These are phyloP conservation scores for Agastache rugosa DNA, from an alignment of 257 asterid species.

Conservation along the genomic window DNA sequence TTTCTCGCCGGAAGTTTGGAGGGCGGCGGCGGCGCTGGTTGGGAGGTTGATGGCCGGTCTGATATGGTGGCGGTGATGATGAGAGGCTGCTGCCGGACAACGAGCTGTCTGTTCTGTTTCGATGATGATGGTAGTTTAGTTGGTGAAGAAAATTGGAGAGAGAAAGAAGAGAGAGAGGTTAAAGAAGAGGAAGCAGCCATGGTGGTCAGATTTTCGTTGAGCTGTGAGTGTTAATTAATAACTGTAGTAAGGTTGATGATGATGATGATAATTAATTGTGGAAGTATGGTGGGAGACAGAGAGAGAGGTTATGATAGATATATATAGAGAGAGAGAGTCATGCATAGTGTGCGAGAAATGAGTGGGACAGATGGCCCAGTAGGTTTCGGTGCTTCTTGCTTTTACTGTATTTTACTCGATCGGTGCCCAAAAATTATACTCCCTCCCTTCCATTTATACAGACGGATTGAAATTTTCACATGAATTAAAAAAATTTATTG, in stretches of 20 bases:
- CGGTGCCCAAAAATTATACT: no score
- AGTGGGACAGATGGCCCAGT: slow-evolving; percentile 10
- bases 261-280: not conserved
- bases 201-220: not conserved
- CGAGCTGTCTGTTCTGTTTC: not conserved
- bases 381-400: not conserved
- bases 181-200: slow-evolving; percentile 33
- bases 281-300: not conserved
- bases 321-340: not conserved
- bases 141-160: slow-evolving; percentile 34
- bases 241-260: not conserved
- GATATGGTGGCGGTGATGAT: slow-evolving; percentile 52
- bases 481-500: no score
- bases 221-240: not conserved
- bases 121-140: slow-evolving; percentile 30
- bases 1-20: slow-evolving; percentile 43
- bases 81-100: slow-evolving; percentile 9
- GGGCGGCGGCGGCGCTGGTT: slow-evolving; percentile 21
- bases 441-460: no score
- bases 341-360: slow-evolving; percentile 16
- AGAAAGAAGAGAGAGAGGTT: slow-evolving; percentile 19
- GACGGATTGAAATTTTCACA: no score
- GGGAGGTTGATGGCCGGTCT: slow-evolving; percentile 39
- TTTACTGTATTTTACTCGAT: not conserved
- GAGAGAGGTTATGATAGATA: not conserved